A percentile compares a stretch with the other conserved stretches of the same genome.
phyloP scores from a whole-genome alignment of 2,329 filamentous ascomycete genomes.

The Alternaria sp. region DNA sequence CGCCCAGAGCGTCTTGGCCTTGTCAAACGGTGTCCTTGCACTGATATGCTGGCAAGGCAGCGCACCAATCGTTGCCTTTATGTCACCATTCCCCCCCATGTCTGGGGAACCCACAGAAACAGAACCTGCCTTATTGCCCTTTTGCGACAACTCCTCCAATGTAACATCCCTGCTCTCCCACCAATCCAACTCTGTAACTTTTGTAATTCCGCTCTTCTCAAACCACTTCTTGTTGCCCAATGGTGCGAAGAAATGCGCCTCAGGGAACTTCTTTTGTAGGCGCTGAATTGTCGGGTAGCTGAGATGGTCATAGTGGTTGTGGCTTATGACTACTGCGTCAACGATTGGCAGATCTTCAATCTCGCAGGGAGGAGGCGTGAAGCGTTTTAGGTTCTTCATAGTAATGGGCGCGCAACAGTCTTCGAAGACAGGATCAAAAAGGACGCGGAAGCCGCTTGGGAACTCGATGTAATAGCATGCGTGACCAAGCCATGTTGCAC shows the following conservation, averaged over 20 bases:
- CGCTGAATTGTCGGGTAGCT: constrained; percentile 77
- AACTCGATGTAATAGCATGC: constrained; percentile 95
- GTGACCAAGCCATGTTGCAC: constrained; percentile 94
- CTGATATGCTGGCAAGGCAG: constrained; percentile 86
- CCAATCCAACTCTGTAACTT: constrained; percentile 93
- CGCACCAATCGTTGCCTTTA: constrained; percentile 77
- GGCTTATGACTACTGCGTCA: constrained; percentile 79
- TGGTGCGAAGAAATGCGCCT: constrained; percentile 87
- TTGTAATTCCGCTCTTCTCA: constrained; percentile 69
- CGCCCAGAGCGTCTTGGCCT: constrained; percentile 81
- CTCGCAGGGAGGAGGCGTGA: constrained; percentile 77
- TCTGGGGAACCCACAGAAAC: constrained; percentile 15
- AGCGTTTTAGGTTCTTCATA: constrained; percentile 77
- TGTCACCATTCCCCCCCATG: constrained; percentile 45
- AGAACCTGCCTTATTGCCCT: constrained; percentile 8
- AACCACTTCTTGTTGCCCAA: constrained; percentile 88
- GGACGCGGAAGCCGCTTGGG: constrained; percentile 81
- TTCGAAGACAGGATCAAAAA: constrained; percentile 95
- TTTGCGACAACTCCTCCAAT: constrained; percentile 54
- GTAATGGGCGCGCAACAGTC: constrained; percentile 81
- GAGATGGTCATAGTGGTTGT: constrained; percentile 94
- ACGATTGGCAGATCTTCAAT: constrained; percentile 79
- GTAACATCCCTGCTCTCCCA: constrained; percentile 85
- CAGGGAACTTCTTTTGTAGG: constrained; percentile 74
- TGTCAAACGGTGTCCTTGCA: constrained; percentile 73